phyloP scores from a whole-genome alignment of 1,284 basidiomycete species.

The Austroboletus niveus region DNA sequence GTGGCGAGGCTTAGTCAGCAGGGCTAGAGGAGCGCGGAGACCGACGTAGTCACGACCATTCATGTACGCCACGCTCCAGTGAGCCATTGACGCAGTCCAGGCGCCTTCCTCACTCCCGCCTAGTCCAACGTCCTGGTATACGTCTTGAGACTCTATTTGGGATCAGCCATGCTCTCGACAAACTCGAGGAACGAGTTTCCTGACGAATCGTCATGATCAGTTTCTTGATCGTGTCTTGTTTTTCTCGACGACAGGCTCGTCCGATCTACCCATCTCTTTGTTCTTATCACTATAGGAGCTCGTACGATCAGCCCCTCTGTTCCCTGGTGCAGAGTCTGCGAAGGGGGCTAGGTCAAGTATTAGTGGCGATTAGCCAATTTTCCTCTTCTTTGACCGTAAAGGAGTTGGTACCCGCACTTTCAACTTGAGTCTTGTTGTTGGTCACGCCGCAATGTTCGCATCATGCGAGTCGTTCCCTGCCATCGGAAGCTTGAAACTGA shows the following conservation, averaged over 20 bases:
- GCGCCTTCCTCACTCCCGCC: too few relatives aligned
- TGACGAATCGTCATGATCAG: constrained; percentile 90
- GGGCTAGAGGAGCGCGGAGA: too few relatives aligned
- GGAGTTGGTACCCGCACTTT: constrained; percentile 69
- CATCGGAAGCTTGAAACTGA: constrained; percentile 15
- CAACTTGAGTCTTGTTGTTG: constrained; percentile 85
- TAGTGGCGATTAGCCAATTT: too few relatives aligned
- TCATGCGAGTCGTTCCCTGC: constrained; percentile 87
- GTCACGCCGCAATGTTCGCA: constrained; percentile 90
- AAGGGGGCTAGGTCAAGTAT: too few relatives aligned
- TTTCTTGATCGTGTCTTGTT: constrained; percentile 47
- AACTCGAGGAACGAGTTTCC: constrained; percentile 97
- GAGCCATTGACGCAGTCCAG: too few relatives aligned
- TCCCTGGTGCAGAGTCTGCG: too few relatives aligned
- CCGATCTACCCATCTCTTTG: constrained; percentile 35
- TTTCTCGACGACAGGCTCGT: constrained; percentile 28
- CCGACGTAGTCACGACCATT: too few relatives aligned
- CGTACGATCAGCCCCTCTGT: too few relatives aligned
- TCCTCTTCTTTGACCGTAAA: too few relatives aligned
- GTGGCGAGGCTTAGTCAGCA: too few relatives aligned
- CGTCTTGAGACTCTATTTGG: constrained; percentile 91
- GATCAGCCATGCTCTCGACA: constrained; percentile 74
- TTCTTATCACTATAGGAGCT: constrained; percentile 31
- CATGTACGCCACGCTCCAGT: too few relatives aligned
- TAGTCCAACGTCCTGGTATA: constrained; percentile 79